These are phyloP conservation scores for Spiraea crenata DNA, from an alignment of 331 rosid species.

Conservation along the genomic window DNA sequence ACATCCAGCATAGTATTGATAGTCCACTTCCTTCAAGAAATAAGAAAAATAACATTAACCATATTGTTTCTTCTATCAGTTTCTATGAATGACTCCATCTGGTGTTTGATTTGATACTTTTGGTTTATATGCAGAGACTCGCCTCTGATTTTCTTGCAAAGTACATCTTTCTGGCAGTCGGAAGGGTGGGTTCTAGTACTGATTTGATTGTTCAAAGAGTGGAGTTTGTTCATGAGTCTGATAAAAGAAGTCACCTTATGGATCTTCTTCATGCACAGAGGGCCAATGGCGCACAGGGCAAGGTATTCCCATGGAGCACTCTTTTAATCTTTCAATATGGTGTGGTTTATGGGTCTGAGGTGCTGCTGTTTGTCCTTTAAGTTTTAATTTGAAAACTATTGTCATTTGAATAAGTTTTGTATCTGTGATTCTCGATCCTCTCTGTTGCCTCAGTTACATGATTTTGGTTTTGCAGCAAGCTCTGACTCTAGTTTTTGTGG, in stretches of 20 bases:
- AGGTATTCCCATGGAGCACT: slow-evolving; percentile 42
- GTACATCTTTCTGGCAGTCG: slow-evolving; percentile 79
- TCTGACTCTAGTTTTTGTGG: slow-evolving; percentile 82
- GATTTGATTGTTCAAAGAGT: slow-evolving; percentile 83
- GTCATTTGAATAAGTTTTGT: background rate
- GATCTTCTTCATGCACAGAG: slow-evolving; percentile 91
- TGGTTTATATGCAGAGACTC: slow-evolving; percentile 62
- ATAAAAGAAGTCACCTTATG: slow-evolving; percentile 90
- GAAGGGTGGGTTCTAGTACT: slow-evolving; percentile 93
- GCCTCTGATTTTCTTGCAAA: slow-evolving; percentile 82
- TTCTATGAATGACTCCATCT: background rate
- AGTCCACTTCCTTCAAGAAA: too few species aligned
- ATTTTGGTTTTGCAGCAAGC: slow-evolving; percentile 54
- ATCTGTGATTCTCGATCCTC: slow-evolving; percentile 5
- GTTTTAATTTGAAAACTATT: background rate
- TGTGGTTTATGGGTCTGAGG: background rate
- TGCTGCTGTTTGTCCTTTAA: background rate
- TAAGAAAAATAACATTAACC: too few species aligned
- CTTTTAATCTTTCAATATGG: slow-evolving; percentile 12
- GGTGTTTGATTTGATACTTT: slow-evolving; percentile 18
- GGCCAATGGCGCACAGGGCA: slow-evolving; percentile 70
- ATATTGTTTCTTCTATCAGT: background rate
- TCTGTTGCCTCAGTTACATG: background rate
- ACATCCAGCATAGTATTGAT: too few species aligned
- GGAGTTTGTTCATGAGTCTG: slow-evolving; percentile 82